Conservation (phyloP, 352 stramenopile genomes). For the Phytopythium sindhum region DNA sequence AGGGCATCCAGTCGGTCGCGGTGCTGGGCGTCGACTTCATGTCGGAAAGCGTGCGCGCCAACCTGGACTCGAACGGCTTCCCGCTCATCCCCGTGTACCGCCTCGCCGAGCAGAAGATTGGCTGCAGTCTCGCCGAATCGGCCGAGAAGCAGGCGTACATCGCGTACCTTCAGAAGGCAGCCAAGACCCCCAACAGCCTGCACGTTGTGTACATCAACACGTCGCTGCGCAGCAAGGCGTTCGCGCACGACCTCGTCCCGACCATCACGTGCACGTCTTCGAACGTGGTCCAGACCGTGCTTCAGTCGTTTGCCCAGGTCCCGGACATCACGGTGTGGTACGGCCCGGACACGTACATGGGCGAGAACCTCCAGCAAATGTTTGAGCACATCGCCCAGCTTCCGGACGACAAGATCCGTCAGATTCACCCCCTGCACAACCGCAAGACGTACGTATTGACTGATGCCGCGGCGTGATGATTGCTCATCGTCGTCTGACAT, state of each 20-base stretch:
- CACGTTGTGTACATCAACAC: constrained; percentile 99
- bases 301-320: constrained; percentile 92
- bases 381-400: constrained; percentile 82
- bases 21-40: constrained; percentile 98
- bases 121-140: constrained; percentile 93
- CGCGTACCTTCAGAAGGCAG: constrained; percentile 90
- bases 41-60: constrained; percentile 94
- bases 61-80: constrained; percentile 92
- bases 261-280: constrained; percentile 97
- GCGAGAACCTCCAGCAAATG: constrained; percentile 95
- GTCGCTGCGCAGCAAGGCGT: constrained; percentile 95
- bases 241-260: constrained; percentile 90
- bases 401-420: constrained; percentile 74
- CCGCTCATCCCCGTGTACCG: constrained; percentile 93
- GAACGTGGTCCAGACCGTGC: constrained; percentile 96
- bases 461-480: neutral
- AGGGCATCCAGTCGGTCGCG: constrained; percentile 88
- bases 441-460: constrained; percentile 42
- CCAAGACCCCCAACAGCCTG: constrained; percentile 87
- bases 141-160: constrained; percentile 92
- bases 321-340: constrained; percentile 90
- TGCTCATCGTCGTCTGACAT: neutral
- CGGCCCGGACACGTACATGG: constrained; percentile 98
- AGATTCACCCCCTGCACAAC: constrained; percentile 86
- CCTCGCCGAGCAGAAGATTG: constrained; percentile 90